Conservation (phyloP, 78 protist species). For the Anaeramoeba flamelloides region DNA sequence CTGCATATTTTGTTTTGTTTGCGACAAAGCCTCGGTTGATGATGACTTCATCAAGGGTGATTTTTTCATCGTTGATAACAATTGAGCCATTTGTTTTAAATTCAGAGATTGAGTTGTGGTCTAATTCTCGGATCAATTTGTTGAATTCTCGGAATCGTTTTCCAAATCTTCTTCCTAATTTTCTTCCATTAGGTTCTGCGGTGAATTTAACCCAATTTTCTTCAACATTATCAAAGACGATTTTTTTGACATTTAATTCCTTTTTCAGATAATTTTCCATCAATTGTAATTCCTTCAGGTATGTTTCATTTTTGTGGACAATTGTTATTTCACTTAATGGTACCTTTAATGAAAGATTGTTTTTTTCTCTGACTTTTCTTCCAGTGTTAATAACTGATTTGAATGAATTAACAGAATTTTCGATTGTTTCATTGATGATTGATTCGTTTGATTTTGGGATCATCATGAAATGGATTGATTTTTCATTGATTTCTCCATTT, state of each 20-base stretch:
- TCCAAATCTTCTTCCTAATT: slow-evolving; percentile 10
- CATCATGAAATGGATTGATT: slow-evolving; percentile 59
- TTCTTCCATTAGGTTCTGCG: not conserved
- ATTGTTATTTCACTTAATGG: slow-evolving; percentile 32
- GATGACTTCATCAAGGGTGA: too few species aligned
- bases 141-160: not conserved
- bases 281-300: slow-evolving; percentile 22
- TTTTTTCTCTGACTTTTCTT: slow-evolving; percentile 56
- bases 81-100: too few species aligned
- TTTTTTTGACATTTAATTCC: slow-evolving; percentile 22
- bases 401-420: slow-evolving; percentile 42
- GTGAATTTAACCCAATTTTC: not conserved
- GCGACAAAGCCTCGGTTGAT: too few species aligned
- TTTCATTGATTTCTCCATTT: too few species aligned
- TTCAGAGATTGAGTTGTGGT: too few species aligned
- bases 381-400: slow-evolving; percentile 59
- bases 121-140: too few species aligned
- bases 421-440: slow-evolving; percentile 43
- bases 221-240: slow-evolving; percentile 3
- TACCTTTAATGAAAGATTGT: slow-evolving; percentile 18
- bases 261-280: slow-evolving; percentile 38
- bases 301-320: slow-evolving; percentile 21
- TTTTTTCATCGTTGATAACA: too few species aligned
- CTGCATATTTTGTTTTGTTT: too few species aligned
- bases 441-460: slow-evolving; percentile 35